Base-by-base conservation (phyloP, 306 rosid genomes). In the Rosa persica region DNA sequence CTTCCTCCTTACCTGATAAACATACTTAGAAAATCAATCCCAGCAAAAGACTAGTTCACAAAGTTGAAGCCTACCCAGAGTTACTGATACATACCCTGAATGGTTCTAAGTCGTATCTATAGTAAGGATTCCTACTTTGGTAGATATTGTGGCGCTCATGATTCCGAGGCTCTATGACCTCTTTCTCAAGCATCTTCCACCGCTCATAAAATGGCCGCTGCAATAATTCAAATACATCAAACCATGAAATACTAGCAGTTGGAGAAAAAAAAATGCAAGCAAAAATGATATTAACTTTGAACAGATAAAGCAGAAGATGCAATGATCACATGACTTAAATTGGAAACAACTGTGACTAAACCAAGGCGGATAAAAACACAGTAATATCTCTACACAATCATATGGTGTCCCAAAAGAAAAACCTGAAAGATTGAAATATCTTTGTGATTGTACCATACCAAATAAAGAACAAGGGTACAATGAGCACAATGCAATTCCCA, bases 161-260 rank as follows among this genome's bases (percentile, higher is more conserved):
- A 85, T 92, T 94, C 82, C 98, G 93, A 73, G 94, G 98, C 87
- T 94, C 98, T 78, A 94, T 92, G 82, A 94, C 94, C 87, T 92
- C 98, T 84, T 90, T 94, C 89, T 94, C 98, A 78, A 94, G 94
- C 98, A 94, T 89, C 86, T 88, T 94, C 97, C 97, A 94, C 79
- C 98, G 87, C 81, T 94, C 98, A 78, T 87, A 87, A 82, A 94
- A 94, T 76, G 98, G 98, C 60, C 97, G 93, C 98, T 94, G 94
- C 86, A 86, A 70, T 82, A 83, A 84, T 44, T 70, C 81, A 34
- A 72, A 48, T 75, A 66, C 44, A 70, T 83, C 60, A 85, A 83
- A 76, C 54, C 58, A 76, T 65, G 60, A 52, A 80, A 42, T 78
- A 72, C 39, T 51, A 38, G 1, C 30, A 67, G 71, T 39, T 39